These are phyloP conservation scores for Pseudopyrenochaeta lycopersici DNA, from an alignment of 2,329 filamentous ascomycete species.

Conservation along the genomic window DNA sequence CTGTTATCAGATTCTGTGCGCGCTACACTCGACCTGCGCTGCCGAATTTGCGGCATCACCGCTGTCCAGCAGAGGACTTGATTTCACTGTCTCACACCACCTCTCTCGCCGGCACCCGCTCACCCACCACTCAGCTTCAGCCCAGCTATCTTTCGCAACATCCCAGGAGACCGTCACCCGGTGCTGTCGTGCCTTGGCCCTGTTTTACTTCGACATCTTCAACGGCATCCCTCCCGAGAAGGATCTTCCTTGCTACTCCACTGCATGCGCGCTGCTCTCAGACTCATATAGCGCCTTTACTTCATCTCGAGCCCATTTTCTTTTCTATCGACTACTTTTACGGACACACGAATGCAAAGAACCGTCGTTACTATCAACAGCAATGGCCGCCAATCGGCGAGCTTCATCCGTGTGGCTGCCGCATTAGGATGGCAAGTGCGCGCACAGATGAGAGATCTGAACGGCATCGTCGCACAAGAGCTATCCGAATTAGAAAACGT, in stretches of 20 bases:
- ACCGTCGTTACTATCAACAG: slow-evolving; percentile 96
- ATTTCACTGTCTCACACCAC: slow-evolving; percentile 9
- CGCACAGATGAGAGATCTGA: slow-evolving; percentile 86
- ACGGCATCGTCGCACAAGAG: slow-evolving; percentile 88
- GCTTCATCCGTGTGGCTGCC: slow-evolving; percentile 90
- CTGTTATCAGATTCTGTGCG: slow-evolving; percentile 29
- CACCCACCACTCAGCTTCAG: slow-evolving; percentile 18
- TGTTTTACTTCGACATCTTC: slow-evolving; percentile 34
- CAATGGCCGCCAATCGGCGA: slow-evolving; percentile 93
- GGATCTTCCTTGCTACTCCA: slow-evolving; percentile 2
- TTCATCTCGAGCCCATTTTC: slow-evolving; percentile 4
- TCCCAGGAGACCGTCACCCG: slow-evolving; percentile 14
- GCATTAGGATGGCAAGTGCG: slow-evolving; percentile 93
- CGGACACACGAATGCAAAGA: slow-evolving; percentile 48
- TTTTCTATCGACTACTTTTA: slow-evolving; percentile 5
- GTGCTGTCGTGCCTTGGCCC: slow-evolving; percentile 24
- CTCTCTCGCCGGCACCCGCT: slow-evolving; percentile 20
- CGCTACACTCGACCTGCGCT: slow-evolving; percentile 25
- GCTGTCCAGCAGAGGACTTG: slow-evolving; percentile 15
- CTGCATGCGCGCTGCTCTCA: slow-evolving; percentile 23
- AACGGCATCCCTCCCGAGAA: slow-evolving; percentile 2
- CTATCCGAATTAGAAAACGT: slow-evolving; percentile 84
- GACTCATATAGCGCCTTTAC: neutral
- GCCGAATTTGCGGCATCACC: slow-evolving; percentile 36
- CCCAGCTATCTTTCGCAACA: slow-evolving; percentile 7